Conservation (phyloP, 2,329 filamentous ascomycete genomes). For the Colletotrichum falcatum region DNA sequence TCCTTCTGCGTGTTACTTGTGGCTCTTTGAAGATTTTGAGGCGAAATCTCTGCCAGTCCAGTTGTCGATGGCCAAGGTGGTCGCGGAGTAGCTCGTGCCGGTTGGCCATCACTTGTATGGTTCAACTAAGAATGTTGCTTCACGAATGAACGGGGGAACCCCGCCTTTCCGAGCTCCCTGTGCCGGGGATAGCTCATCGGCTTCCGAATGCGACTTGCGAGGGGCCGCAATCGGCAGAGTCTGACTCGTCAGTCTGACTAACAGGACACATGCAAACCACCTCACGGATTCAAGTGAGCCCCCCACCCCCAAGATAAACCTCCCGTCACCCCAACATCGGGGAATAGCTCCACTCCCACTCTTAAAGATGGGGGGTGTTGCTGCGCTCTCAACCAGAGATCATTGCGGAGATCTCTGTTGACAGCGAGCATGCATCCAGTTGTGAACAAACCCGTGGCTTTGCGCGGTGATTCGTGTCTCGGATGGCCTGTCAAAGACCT, state of each 20-base stretch:
- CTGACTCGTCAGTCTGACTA: background rate
- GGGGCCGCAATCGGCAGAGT: background rate
- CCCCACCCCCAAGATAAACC: background rate
- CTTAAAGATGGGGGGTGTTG: constrained; percentile 13
- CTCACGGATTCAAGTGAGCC: background rate
- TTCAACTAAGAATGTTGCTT: background rate
- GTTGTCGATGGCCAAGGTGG: background rate
- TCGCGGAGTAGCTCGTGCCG: too few species aligned
- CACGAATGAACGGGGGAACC: background rate
- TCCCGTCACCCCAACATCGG: background rate
- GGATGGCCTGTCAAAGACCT: constrained; percentile 20
- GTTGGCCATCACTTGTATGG: background rate
- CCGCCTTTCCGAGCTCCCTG: constrained; percentile 2
- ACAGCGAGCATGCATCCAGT: background rate
- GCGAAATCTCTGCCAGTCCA: background rate
- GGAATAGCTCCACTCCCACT: constrained; percentile 16
- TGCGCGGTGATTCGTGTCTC: background rate
- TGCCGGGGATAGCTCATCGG: background rate
- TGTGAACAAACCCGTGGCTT: constrained; percentile 2
- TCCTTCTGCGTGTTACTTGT: too few species aligned
- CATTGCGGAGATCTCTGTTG: background rate
- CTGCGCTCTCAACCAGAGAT: constrained; percentile 1
- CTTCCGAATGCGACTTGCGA: background rate
- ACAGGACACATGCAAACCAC: background rate
- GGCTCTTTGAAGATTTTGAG: background rate